A percentile compares a stretch with the other conserved stretches of the same genome.
Conservation (phyloP, 75 land plant genomes). For the Cryptomeria japonica region DNA sequence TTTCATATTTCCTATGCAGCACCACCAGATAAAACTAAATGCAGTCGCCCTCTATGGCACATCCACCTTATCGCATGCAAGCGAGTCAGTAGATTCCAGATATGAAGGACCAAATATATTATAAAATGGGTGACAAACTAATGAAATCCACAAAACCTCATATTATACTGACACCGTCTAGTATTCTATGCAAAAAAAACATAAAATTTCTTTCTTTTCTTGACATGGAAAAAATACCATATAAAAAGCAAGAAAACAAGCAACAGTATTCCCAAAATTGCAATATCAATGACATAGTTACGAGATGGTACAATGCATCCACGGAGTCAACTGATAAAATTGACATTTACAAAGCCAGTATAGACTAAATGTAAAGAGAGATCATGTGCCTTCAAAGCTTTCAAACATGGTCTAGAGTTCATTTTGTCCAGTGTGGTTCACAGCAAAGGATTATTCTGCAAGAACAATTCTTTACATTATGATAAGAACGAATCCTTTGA, state of each 20-base stretch:
- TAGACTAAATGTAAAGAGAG: not conserved
- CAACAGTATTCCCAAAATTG: not conserved
- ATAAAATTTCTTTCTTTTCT: not conserved
- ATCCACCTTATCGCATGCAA: not conserved
- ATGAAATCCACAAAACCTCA: not conserved
- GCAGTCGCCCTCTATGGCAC: too few species aligned
- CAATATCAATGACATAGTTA: constrained; percentile 8
- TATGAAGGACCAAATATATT: not conserved
- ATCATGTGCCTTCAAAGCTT: not conserved
- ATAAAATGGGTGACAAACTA: not conserved
- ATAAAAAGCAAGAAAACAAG: not conserved
- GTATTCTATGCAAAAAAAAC: not conserved
- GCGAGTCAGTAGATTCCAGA: not conserved
- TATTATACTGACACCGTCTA: not conserved
- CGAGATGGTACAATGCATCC: not conserved
- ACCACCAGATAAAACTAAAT: too few species aligned
- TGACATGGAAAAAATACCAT: not conserved
- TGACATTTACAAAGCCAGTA: not conserved
- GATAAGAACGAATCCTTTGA: not conserved
- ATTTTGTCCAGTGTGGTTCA: not conserved
- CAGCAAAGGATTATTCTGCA: not conserved
- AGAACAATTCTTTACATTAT: not conserved
- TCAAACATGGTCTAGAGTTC: not conserved
- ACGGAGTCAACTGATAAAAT: constrained; percentile 3
- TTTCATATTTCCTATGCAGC: too few species aligned